Base-by-base conservation (phyloP, 345 rosid species). In the Brassica nigra region DNA sequence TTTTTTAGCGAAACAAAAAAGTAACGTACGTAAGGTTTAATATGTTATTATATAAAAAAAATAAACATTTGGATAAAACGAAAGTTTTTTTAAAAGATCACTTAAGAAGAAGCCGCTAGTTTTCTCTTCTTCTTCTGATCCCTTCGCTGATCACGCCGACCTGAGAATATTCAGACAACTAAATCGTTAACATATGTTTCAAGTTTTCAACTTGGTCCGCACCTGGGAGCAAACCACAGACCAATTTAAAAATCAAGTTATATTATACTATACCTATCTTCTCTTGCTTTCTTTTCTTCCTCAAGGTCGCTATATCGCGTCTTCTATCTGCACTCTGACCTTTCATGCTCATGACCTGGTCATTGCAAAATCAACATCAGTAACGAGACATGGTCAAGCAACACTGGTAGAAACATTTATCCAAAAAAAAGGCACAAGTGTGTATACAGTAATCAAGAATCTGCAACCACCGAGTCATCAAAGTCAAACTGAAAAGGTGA, bases 281-380 rank as follows among this genome's bases (percentile, higher is more conserved):
- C 87, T 91, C 98, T 2, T 88, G 90, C 84, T 88, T 95, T 77
- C 88, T 87, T 75, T 89, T 89, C 81, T 86, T 93, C 85, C 80
- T 89, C 68, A 86, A 65, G 39, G 29, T 78, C 63, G 84, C 90
- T 37, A 84, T 23, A 36, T 80, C 76, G 42, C 81, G 89, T 31
- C 93, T 85, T 76, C 88, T 95, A 6, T 80, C 92, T 31, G 86
- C 86, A 67, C 73, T 78, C 79, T 75, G 79, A 20, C 83, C 97
- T 78, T 88, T 93, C 72, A 81, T 54, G 42, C 79, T 89, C 88
- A 93, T 55, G 73, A 87, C 86, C 98, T 92, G 85, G 61, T 59
- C 52, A 55, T 23, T 20, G 73, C 55, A 39, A 49, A 42, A 42
- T 4, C 39, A 58, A 49, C 37, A 65, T 66, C 54, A 20, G 15